phyloP scores from a whole-genome alignment of 306 rosid genomes.

The Neltuma alba region DNA sequence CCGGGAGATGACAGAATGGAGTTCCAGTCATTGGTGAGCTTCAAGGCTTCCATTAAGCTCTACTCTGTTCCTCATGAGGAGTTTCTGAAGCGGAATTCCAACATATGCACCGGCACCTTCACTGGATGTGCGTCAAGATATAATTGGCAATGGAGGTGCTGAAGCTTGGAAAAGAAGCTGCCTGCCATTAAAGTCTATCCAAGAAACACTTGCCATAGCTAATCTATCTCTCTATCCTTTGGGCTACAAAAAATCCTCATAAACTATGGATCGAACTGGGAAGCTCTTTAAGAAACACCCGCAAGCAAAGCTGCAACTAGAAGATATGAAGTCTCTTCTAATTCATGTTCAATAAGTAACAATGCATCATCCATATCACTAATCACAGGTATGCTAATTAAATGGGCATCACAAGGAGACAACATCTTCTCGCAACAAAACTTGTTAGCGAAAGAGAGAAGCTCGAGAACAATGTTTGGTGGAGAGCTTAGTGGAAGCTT shows the following conservation, averaged over 20 bases:
- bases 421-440: slow-evolving; percentile 91
- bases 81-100: no score
- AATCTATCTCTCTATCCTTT: slow-evolving; percentile 73
- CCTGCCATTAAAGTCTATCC: no score
- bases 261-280: slow-evolving; percentile 61
- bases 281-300: slow-evolving; percentile 79
- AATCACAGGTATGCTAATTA: slow-evolving; percentile 73
- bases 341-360: slow-evolving; percentile 69
- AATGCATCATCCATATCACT: slow-evolving; percentile 63
- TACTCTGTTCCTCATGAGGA: no score
- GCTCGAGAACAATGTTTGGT: slow-evolving; percentile 59
- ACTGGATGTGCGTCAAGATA: no score
- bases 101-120: no score
- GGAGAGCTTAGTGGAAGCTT: no score
- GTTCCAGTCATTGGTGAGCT: no score
- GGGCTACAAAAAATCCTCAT: slow-evolving; percentile 66
- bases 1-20: no score
- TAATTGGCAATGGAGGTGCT: no score
- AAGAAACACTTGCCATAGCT: slow-evolving; percentile 52
- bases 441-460: slow-evolving; percentile 64
- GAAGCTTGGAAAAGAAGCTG: no score
- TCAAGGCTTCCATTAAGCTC: no score
- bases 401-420: slow-evolving; percentile 63
- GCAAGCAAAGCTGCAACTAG: slow-evolving; percentile 90
- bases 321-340: slow-evolving; percentile 74